Evolutionary conservation across 257 asterid species (phyloP), one percentile per base, ranked within the genome.

Genomic region (Asclepias syriaca): DNA sequence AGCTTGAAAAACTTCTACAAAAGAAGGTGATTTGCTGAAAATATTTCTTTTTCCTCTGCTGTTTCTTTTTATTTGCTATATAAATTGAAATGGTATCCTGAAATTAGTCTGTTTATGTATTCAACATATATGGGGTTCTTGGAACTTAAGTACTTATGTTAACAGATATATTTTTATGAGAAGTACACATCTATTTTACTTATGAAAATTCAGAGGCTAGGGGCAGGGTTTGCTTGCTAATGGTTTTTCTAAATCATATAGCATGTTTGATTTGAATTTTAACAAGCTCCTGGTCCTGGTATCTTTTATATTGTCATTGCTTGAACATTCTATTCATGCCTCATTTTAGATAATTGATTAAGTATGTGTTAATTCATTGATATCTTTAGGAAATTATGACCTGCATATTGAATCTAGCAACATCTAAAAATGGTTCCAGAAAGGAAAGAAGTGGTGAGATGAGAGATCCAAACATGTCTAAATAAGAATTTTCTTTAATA

Each of bases 1-100:
- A 91, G 84, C 88, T 90, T 27, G 84, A 82, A 65, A 78, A 76
- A 73, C 91, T 94, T 72, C 59, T 94, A 66, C 91, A 82, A 72
- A 86, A 85, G 78, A 93, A 93, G 97, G 98, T 88, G 75, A 69
- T 59, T 69, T 73, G 43, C 13, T 8, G 32, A 50, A 29, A 32
- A 51, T 9, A 43, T 9, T 27, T 55, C 61, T 53, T 21, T 50
- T 72, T 67, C 34, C 50, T 18, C 49, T 18, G 29, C 11, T 37
- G 14, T 64, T 6, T 63, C 27, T 37, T 37, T 6, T 64, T 45
- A 37, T 37, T 37, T 37, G 49, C 6, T 37, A 7, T 22, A 63
- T 39, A 19, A 4, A 37, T 64, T 8, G 4, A 22, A 64, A 64
- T 37, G 12, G 66, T 32, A 3, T 64, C 22, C 11, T 4, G 27